These are phyloP conservation scores for Fusarium sp. DNA, from an alignment of 2,329 filamentous ascomycete species.

Conservation along the genomic window DNA sequence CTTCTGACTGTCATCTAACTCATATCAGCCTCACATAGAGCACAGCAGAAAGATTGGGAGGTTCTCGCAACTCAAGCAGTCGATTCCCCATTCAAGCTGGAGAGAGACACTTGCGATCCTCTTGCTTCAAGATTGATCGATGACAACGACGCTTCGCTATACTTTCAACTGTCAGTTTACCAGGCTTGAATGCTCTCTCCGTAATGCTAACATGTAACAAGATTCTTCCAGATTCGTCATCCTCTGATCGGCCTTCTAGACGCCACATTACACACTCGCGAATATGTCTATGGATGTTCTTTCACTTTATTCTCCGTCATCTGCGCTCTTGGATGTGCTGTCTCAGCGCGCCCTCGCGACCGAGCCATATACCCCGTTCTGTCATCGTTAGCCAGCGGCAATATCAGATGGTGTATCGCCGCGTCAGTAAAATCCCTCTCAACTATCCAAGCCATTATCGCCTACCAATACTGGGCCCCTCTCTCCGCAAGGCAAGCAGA, in stretches of 20 bases:
- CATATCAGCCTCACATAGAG: not conserved
- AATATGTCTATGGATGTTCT: slow-evolving; percentile 12
- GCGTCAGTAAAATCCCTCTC: not conserved
- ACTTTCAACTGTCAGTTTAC: too few relatives aligned
- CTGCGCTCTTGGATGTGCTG: slow-evolving; percentile 4
- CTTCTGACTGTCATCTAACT: accelerated
- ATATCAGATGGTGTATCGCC: slow-evolving; percentile 14
- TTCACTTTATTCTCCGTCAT: slow-evolving; percentile 11
- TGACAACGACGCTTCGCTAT: slow-evolving; percentile 1
- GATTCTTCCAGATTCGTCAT: slow-evolving; percentile 15
- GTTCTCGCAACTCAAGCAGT: not conserved
- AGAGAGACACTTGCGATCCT: slow-evolving; percentile 9
- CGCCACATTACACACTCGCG: not conserved
- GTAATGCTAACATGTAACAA: not conserved
- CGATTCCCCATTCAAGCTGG: slow-evolving; percentile 11
- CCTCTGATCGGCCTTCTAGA: slow-evolving; percentile 6
- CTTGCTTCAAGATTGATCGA: slow-evolving; percentile 8
- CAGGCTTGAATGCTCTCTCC: too few relatives aligned
- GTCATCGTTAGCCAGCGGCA: not conserved
- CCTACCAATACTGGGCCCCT: slow-evolving; percentile 8
- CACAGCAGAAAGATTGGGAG: slow-evolving; percentile 14
- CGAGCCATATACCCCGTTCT: slow-evolving; percentile 12
- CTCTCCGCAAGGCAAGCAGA: not conserved
- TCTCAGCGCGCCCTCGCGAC: slow-evolving; percentile 7
- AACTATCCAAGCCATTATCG: slow-evolving; percentile 10